Evolutionary conservation across 495 filamentous ascomycete species (phyloP).

Genomic region (Penicillium psychrofluorescens): DNA sequence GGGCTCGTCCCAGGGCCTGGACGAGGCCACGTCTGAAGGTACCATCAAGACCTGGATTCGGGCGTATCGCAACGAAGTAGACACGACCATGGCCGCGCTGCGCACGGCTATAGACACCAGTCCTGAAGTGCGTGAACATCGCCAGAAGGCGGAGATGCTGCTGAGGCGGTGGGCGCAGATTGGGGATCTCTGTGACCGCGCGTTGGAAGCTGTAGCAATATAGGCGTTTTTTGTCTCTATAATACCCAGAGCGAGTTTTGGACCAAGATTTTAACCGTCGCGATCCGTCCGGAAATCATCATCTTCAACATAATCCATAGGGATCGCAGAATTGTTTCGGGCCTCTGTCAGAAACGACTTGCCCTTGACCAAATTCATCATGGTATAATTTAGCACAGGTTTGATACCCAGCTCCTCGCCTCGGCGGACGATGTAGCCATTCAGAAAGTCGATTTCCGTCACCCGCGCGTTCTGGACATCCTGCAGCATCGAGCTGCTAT

Average conservation of each 20-base stretch:
- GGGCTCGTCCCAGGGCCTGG: constrained; percentile 23
- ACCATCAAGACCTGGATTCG: constrained; percentile 35
- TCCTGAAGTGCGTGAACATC: constrained; percentile 13
- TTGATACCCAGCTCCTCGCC: constrained; percentile 61
- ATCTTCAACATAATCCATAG: constrained; percentile 17
- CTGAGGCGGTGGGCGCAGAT: constrained; percentile 48
- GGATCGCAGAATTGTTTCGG: constrained; percentile 23
- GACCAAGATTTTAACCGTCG: not conserved
- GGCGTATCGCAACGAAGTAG: constrained; percentile 28
- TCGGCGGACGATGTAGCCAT: constrained; percentile 70
- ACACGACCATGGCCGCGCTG: constrained; percentile 26
- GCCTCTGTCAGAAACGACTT: constrained; percentile 14
- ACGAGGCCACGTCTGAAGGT: constrained; percentile 22
- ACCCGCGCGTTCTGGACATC: constrained; percentile 54
- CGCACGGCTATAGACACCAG: constrained; percentile 17
- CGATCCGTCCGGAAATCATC: no score
- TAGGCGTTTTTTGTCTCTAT: constrained; percentile 6
- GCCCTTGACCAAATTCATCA: constrained; percentile 49
- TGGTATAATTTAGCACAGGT: constrained; percentile 60
- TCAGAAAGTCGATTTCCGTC: constrained; percentile 80
- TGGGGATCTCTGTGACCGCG: constrained; percentile 27
- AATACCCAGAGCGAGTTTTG: not conserved
- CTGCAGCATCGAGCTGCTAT: constrained; percentile 75
- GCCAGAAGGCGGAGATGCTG: constrained; percentile 27
- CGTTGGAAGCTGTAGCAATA: constrained; percentile 16